These are phyloP conservation scores for Venturia effusa DNA, from an alignment of 2,329 filamentous ascomycete species.

Conservation along the genomic window DNA sequence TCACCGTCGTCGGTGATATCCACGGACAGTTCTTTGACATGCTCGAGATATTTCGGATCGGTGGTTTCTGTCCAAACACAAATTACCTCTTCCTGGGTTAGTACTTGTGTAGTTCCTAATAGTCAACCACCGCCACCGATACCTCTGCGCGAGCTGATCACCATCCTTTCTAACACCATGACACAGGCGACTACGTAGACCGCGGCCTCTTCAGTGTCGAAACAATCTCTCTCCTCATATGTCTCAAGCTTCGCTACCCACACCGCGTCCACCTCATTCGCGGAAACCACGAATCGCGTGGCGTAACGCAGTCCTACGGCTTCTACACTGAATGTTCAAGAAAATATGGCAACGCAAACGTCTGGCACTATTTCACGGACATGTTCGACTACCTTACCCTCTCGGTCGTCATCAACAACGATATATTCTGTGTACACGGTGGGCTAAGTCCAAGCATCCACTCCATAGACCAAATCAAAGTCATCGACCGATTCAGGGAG, in stretches of 20 bases:
- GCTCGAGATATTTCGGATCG: conserved; percentile 98
- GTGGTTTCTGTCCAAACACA: conserved; percentile 92
- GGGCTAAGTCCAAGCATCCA: conserved; percentile 67
- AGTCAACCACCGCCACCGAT: conserved; percentile 9
- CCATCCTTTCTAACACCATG: neutral
- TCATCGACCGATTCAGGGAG: conserved; percentile 96
- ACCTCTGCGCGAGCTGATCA: neutral
- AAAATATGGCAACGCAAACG: conserved; percentile 96
- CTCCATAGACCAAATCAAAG: conserved; percentile 98
- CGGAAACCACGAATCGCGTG: conserved; percentile 94
- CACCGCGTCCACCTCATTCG: conserved; percentile 91
- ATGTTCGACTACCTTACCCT: conserved; percentile 99
- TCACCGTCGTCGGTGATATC: conserved; percentile 96
- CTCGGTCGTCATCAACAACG: conserved; percentile 94
- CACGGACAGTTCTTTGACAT: conserved; percentile 98
- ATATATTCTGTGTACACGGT: conserved; percentile 98
- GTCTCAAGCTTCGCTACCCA: conserved; percentile 92
- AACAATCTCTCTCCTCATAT: conserved; percentile 94
- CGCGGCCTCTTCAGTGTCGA: conserved; percentile 98
- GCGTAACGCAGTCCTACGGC: conserved; percentile 96
- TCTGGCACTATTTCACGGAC: conserved; percentile 99
- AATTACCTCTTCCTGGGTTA: conserved; percentile 95
- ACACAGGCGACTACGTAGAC: conserved; percentile 86
- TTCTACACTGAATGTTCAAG: conserved; percentile 98
- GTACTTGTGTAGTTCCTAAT: conserved; percentile 13